Conservation (phyloP, 148 eudicot species). For the Cornus kousa region DNA sequence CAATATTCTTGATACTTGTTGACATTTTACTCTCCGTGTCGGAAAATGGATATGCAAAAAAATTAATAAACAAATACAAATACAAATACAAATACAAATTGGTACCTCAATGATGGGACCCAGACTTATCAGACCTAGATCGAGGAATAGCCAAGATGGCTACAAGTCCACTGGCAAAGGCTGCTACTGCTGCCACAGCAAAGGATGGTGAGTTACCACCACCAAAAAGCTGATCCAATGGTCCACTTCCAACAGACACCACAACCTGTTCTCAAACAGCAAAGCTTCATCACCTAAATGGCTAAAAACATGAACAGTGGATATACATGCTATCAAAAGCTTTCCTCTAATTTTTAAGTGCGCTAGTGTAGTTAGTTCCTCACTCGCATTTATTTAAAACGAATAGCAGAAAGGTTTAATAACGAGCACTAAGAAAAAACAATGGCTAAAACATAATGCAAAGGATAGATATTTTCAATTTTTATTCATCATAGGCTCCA, state of each 20-base stretch:
- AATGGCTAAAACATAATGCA: neutral
- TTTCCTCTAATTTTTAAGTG: conserved; percentile 5
- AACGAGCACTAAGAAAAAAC: neutral
- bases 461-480: neutral
- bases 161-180: conserved; percentile 64
- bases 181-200: conserved; percentile 64
- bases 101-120: conserved; percentile 42
- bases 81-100: conserved; percentile 23
- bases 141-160: conserved; percentile 71
- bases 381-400: conserved; percentile 7
- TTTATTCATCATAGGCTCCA: neutral
- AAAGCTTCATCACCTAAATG: conserved; percentile 16
- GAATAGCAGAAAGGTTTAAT: neutral
- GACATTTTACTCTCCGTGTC: conserved; percentile 16
- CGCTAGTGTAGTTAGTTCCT: conserved; percentile 16
- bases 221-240: conserved; percentile 86
- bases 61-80: conserved; percentile 13
- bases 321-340: neutral
- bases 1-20: conserved; percentile 16
- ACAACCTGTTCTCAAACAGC: conserved; percentile 51
- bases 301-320: neutral
- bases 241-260: conserved; percentile 87
- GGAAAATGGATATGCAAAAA: conserved; percentile 17
- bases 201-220: conserved; percentile 89
- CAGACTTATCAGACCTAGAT: conserved; percentile 53